A percentile compares a stretch with the other conserved stretches of the same genome.
Conservation (phyloP, 2,329 filamentous ascomycete species). For the Parasarocladium wereldwijsianum region DNA sequence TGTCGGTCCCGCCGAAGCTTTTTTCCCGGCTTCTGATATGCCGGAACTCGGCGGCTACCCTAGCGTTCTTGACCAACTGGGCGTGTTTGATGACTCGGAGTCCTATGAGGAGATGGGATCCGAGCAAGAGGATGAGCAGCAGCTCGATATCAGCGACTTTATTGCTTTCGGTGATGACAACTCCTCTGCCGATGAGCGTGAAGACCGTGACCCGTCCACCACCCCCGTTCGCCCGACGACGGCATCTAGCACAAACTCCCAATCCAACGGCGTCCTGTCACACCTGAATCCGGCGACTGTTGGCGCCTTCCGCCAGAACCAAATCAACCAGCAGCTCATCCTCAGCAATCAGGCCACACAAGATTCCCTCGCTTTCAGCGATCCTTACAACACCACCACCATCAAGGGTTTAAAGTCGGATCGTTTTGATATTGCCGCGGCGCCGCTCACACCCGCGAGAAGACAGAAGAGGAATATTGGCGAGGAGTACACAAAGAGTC, state of each 20-base stretch:
- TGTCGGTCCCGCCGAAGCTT: slow-evolving; percentile 62
- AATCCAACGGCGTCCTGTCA: slow-evolving; percentile 27
- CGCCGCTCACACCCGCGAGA: slow-evolving; percentile 53
- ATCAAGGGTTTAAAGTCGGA: slow-evolving; percentile 50
- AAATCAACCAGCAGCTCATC: slow-evolving; percentile 46
- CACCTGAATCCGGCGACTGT: slow-evolving; percentile 54
- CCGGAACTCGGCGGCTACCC: slow-evolving; percentile 31
- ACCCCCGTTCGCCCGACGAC: slow-evolving; percentile 37
- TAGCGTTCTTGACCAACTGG: too few relatives aligned
- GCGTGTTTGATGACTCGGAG: too few relatives aligned
- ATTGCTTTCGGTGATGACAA: slow-evolving; percentile 49
- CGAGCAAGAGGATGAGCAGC: slow-evolving; percentile 49
- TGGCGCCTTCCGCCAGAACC: slow-evolving; percentile 61
- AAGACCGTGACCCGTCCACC: slow-evolving; percentile 33
- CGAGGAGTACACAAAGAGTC: slow-evolving; percentile 29
- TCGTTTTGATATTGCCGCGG: slow-evolving; percentile 48
- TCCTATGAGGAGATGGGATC: too few relatives aligned
- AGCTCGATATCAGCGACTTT: slow-evolving; percentile 56
- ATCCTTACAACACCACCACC: slow-evolving; percentile 43
- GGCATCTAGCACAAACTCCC: slow-evolving; percentile 26
- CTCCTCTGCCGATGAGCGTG: slow-evolving; percentile 44
- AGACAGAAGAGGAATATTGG: slow-evolving; percentile 36
- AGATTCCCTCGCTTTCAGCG: slow-evolving; percentile 47
- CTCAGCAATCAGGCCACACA: slow-evolving; percentile 44
- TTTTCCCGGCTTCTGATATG: slow-evolving; percentile 50